Evolutionary conservation across 2,329 filamentous ascomycete species (phyloP).

Genomic region (Aureobasidium subglaciale): DNA sequence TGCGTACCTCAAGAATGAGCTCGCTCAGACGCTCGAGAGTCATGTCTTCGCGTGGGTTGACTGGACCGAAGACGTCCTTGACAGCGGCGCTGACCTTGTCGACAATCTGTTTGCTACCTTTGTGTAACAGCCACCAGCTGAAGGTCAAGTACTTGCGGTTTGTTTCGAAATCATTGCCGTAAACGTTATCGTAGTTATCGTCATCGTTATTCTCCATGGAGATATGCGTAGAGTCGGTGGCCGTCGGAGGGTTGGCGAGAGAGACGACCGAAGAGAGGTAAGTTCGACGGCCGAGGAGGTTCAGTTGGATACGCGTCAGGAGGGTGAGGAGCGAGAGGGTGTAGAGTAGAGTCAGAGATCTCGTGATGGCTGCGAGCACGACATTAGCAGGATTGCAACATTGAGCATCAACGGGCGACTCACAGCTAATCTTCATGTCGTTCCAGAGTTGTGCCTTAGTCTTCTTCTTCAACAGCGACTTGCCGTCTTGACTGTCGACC

Average conservation of each 20-base stretch:
- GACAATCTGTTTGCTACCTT: slow-evolving; percentile 78
- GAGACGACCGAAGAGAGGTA: slow-evolving; percentile 95
- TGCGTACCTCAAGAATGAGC: slow-evolving; percentile 74
- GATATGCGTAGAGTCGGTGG: slow-evolving; percentile 63
- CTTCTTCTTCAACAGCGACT: slow-evolving; percentile 54
- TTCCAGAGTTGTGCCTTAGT: slow-evolving; percentile 95
- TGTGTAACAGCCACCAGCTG: slow-evolving; percentile 95
- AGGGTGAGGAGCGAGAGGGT: slow-evolving; percentile 82
- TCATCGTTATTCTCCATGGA: slow-evolving; percentile 91
- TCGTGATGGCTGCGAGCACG: slow-evolving; percentile 63
- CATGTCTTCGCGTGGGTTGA: slow-evolving; percentile 84
- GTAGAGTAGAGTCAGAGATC: slow-evolving; percentile 87
- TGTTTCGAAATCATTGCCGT: slow-evolving; percentile 91
- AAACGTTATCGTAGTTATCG: slow-evolving; percentile 70
- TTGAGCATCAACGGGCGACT: no score
- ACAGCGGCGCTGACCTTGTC: slow-evolving; percentile 78
- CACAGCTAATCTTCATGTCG: slow-evolving; percentile 92
- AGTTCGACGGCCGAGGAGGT: slow-evolving; percentile 88
- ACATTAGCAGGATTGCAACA: slow-evolving; percentile 17
- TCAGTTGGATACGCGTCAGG: slow-evolving; percentile 90
- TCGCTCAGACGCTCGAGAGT: slow-evolving; percentile 73
- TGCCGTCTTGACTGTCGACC: slow-evolving; percentile 39
- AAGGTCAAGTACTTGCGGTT: slow-evolving; percentile 93
- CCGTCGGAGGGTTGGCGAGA: slow-evolving; percentile 64
- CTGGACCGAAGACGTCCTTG: slow-evolving; percentile 76